Base-by-base conservation (phyloP, 108 stramenopile genomes). In the Pseudonitzschia pungens region DNA sequence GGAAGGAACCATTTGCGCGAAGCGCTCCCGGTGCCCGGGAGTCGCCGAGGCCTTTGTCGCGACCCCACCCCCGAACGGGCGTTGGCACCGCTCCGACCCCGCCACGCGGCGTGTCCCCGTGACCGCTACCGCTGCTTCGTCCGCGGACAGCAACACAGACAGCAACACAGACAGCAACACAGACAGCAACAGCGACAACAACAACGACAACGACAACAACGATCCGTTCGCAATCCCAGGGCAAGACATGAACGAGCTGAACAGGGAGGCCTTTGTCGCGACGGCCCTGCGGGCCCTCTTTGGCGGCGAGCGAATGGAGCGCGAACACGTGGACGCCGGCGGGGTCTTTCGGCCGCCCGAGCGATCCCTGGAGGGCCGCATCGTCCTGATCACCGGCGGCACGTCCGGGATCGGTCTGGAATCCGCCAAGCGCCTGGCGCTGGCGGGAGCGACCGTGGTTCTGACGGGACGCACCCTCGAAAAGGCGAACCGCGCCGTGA, bases 371-470 rank as follows among this genome's bases (percentile, higher is more conserved):
- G 24, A 14, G 0, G 83, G 90, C 33, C 82, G 89, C 70, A 77
- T 94, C 14, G 88, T 90, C 32, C 91, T 93, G 65, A 79, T 96
- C 69, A 96, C 96, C 33, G 96, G 96, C 11, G 93, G 92, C n/a
- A 92, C 93, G 11, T 91, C 92, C 41, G 97, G 97, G 51, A 85
- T 97, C 26, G 97, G 97, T 10, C 82, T 94, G 57, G 86, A 89
- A 41, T 81, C 81, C 41, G 93, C 96, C 68, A 88, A 82, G 24
- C 74, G 76, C 26, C 85, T 98, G 16, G 79, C 91, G 71, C 92
- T 92, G 71, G 82, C 89, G 53, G 97, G 97, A 16, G 74, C 89
- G 48, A 95, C 92, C 79, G 96, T 98, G 50, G 85, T 98, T 81
- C 91, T 94, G 87, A 96, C 96, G 12, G 81, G 78, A 24, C 89